Evolutionary conservation across 345 rosid species (phyloP).

Genomic region (Populus pruinosa): DNA sequence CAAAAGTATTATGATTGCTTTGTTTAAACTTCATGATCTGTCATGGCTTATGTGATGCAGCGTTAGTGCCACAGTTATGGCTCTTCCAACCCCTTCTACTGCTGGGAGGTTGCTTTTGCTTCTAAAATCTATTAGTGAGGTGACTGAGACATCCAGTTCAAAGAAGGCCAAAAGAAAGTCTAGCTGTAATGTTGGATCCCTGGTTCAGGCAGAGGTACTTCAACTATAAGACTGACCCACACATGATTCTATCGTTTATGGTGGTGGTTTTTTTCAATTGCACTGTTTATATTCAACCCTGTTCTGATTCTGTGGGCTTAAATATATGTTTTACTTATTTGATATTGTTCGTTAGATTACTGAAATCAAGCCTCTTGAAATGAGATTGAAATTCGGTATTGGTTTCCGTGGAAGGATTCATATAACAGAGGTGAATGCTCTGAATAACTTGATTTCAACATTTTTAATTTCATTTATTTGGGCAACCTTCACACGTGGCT

Average conservation of each 20-base stretch:
- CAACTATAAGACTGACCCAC: not conserved
- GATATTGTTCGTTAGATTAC: slow-evolving; percentile 57
- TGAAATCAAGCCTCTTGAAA: slow-evolving; percentile 76
- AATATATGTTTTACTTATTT: slow-evolving; percentile 1
- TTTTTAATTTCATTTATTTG: slow-evolving; percentile 14
- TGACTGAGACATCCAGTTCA: slow-evolving; percentile 57
- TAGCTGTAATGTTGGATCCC: slow-evolving; percentile 61
- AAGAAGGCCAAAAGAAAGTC: slow-evolving; percentile 84
- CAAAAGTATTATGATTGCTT: not conserved
- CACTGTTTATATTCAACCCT: not conserved
- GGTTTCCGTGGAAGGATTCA: slow-evolving; percentile 78
- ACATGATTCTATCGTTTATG: not conserved
- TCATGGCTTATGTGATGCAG: slow-evolving; percentile 39
- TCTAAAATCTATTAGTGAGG: slow-evolving; percentile 58
- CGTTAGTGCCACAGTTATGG: slow-evolving; percentile 67
- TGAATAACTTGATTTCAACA: slow-evolving; percentile 7
- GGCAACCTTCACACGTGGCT: not conserved
- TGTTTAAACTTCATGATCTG: not conserved
- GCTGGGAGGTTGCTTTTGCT: slow-evolving; percentile 82
- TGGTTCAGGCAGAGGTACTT: slow-evolving; percentile 85
- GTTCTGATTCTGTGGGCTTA: not conserved
- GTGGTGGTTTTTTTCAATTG: not conserved
- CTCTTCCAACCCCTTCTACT: slow-evolving; percentile 57
- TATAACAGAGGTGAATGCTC: slow-evolving; percentile 73
- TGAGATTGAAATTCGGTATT: slow-evolving; percentile 78